phyloP scores from a whole-genome alignment of 2,329 filamentous ascomycete species.

The Amesomyces nigricolor region DNA sequence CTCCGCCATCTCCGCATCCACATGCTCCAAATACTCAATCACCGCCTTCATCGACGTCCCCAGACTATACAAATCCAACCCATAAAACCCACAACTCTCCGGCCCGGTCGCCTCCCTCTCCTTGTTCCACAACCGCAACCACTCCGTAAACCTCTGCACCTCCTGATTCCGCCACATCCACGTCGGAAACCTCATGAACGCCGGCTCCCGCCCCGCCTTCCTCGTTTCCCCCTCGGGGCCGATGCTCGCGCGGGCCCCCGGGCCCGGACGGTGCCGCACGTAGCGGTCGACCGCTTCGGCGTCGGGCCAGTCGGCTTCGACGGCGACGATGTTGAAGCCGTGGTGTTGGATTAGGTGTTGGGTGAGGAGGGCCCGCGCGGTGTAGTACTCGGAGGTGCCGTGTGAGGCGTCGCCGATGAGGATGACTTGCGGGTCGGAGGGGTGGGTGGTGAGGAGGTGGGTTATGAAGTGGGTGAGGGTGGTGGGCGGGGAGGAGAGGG shows the following conservation, averaged over 20 bases:
- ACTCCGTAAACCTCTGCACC: constrained; percentile 46
- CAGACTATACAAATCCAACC: constrained; percentile 48
- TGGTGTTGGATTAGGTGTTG: constrained; percentile 44
- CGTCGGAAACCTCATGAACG: constrained; percentile 46
- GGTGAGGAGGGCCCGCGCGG: constrained; percentile 46
- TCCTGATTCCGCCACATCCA: constrained; percentile 54
- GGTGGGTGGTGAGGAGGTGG: constrained; percentile 4
- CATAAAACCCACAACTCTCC: constrained; percentile 39
- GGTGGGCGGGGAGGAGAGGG: constrained; percentile 5
- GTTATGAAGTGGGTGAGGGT: constrained; percentile 4
- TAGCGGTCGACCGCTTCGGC: constrained; percentile 46
- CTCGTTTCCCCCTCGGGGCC: constrained; percentile 25
- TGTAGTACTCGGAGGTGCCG: constrained; percentile 51
- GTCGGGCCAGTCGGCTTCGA: constrained; percentile 52
- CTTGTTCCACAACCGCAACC: constrained; percentile 42
- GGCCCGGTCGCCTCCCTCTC: constrained; percentile 12
- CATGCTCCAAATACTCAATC: constrained; percentile 42
- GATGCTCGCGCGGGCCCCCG: constrained; percentile 29
- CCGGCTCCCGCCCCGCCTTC: constrained; percentile 29
- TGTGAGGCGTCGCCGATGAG: constrained; percentile 34
- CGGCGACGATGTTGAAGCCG: constrained; percentile 45
- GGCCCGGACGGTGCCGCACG: constrained; percentile 40
- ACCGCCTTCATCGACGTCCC: constrained; percentile 41
- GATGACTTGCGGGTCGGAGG: constrained; percentile 19
- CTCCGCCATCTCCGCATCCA: constrained; percentile 40